Conservation (phyloP, 495 filamentous ascomycete species). For the Penicillium malachiteum region DNA sequence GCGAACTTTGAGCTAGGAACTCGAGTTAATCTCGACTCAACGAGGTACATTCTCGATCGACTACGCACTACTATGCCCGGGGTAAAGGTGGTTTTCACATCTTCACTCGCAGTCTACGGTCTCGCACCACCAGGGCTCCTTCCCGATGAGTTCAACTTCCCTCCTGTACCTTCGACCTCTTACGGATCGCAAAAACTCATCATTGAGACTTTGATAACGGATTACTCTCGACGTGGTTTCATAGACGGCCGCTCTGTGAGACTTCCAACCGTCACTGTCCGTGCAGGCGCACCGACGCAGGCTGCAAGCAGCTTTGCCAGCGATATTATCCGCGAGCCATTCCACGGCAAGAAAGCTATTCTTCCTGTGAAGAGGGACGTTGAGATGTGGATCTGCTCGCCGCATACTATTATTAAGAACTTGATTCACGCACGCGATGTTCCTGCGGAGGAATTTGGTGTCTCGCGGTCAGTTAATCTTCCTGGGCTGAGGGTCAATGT, state of each 20-base stretch:
- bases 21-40: conserved; percentile 72
- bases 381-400: conserved; percentile 66
- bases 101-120: conserved; percentile 63
- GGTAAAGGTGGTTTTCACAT: conserved; percentile 60
- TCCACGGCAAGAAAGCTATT: conserved; percentile 62
- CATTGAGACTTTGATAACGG: conserved; percentile 70
- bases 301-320: conserved; percentile 73
- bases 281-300: conserved; percentile 71
- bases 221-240: conserved; percentile 69
- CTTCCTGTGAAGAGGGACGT: conserved; percentile 57
- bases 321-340: conserved; percentile 69
- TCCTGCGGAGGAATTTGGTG: conserved; percentile 50
- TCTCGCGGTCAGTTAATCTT: conserved; percentile 66
- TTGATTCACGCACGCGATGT: conserved; percentile 61
- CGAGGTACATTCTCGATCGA: conserved; percentile 59
- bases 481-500: conserved; percentile 71
- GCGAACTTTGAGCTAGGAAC: conserved; percentile 73
- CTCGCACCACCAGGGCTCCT: conserved; percentile 41
- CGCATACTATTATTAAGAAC: conserved; percentile 67
- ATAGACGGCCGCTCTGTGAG: conserved; percentile 66
- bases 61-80: conserved; percentile 58
- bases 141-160: conserved; percentile 56
- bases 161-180: conserved; percentile 64
- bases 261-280: conserved; percentile 72
- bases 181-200: conserved; percentile 83